Base-by-base conservation (phyloP, 2,329 filamentous ascomycete genomes). In the Sporothrix pallida region DNA sequence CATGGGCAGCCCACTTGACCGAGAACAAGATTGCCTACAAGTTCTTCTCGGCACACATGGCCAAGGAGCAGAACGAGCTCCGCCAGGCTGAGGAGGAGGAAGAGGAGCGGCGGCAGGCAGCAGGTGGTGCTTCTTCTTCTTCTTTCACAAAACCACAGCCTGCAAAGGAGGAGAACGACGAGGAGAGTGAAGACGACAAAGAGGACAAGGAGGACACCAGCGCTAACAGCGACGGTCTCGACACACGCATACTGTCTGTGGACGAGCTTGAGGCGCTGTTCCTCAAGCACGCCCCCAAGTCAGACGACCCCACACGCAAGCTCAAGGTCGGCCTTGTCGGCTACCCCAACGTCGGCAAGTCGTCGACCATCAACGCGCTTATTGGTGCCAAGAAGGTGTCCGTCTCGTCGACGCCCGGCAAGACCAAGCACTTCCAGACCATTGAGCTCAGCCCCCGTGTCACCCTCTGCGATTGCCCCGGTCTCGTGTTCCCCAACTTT, bases 351-450 rank as follows among this genome's bases (percentile, higher is more conserved):
- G 96, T 99, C 76, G 96, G 96, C 84, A 99, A 99, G 84, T 99
- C 97, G 0, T 98, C 95, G 68, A 99, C 96, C 17, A 99, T 99
- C 87, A 99, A 99, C 84, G 95, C 96, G 58, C 88, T 99, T n/a
- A 95, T 98, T 74, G 97, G 97, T 70, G 91, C 96, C 72, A 99
- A 98, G 86, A 99, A 98, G 84, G 96, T 99, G 6, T 98, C 95
- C 0, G 97, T 99, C 54, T 99, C 96, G 17, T 92, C 95, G 15
- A 99, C 96, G 0, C 96, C 96, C 3, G 96, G 96, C 81, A 99
- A 99, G 85, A 99, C 96, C 15, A 99, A 99, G 85, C 96, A 99
- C 80, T 99, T 99, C 85, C 96, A 99, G 83, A 99, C 96, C 0
- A 96, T 99, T 74, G 95, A 98, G 81, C 89, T 99, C 46, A 96